These are phyloP conservation scores for Penicillium sp. DNA, from an alignment of 2,329 filamentous ascomycete genomes.

Conservation along the genomic window DNA sequence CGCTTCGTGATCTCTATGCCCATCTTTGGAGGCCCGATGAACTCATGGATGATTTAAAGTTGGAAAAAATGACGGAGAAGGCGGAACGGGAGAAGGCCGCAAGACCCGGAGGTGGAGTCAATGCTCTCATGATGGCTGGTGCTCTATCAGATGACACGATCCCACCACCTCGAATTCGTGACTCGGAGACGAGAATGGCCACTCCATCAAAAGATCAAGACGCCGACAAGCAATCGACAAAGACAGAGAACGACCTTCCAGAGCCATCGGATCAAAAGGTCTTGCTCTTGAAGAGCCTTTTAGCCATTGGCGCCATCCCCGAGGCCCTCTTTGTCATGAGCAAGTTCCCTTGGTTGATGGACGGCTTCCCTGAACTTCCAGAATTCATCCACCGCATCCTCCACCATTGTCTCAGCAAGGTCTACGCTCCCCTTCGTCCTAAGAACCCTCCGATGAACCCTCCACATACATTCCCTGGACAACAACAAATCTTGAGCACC, in stretches of 20 bases:
- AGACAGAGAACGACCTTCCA: constrained; percentile 54
- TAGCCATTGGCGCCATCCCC: constrained; percentile 88
- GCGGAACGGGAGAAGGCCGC: constrained; percentile 73
- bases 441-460: constrained; percentile 48
- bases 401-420: constrained; percentile 75
- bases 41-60: constrained; percentile 72
- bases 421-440: constrained; percentile 60
- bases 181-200: constrained; percentile 51
- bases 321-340: constrained; percentile 92
- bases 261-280: constrained; percentile 88
- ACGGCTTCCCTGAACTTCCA: constrained; percentile 78
- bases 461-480: constrained; percentile 46
- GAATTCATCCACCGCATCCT: constrained; percentile 82
- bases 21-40: constrained; percentile 87
- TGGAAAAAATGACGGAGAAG: constrained; percentile 71
- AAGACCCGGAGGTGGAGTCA: constrained; percentile 70
- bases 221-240: constrained; percentile 41
- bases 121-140: constrained; percentile 84
- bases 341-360: constrained; percentile 87
- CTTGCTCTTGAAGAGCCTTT: constrained; percentile 75
- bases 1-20: constrained; percentile 83
- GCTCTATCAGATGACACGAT: constrained; percentile 80
- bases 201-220: constrained; percentile 58
- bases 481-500: constrained; percentile 51
- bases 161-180: constrained; percentile 52